Evolutionary conservation across 2,329 filamentous ascomycete genomes (phyloP), one percentile per base, ranked within the genome.

Genomic region (Pseudocercospora crystallina): DNA sequence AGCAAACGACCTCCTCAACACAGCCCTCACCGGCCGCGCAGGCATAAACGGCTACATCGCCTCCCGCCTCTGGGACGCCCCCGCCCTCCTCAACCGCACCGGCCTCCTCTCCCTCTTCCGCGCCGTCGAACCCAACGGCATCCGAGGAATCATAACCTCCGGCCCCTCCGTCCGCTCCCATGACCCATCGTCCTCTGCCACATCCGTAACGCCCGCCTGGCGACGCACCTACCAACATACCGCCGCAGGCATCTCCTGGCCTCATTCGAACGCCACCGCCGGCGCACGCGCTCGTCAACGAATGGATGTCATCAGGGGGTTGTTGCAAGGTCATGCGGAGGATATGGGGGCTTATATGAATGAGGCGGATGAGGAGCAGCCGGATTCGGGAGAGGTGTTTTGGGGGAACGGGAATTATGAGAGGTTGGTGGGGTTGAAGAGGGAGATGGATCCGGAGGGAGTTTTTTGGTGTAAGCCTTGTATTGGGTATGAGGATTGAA

Each of bases 391-490:
- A 5, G 26, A 30, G 20, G 39, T 15, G 26, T 42, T 42, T 32
- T 42, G 20, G 20, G 39, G 39, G 14, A 12, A 13, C 17, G 11
- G 32, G 39, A 31, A 31, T 41, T 41, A 30, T 42, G 5, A n/a
- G 26, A 42, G 12, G 13, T 9, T 42, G 20, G 5, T 42, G 20
- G 13, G 8, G 26, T 32, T 42, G 39, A 42, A 42, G 39, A 42
- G 39, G 17, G n/a, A 42, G 26, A 13, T 12, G 39, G 39, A 42
- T 32, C 39, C 39, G 20, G n/a, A n/a, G 26, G 39, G 20, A 20
- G 26, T 42, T 17, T 42, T 42, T 42, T 42, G 39, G 39, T 42
- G 39, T 42, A 42, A 42, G 39, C 39, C 39, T 42, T 42, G 39
- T 42, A 30, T 42, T 30, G 39, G 39, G n/a, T 42, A 13, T 30